Evolutionary conservation across 306 rosid species (phyloP), one percentile per base, ranked within the genome.

Genomic region (Cajanus cajan): DNA sequence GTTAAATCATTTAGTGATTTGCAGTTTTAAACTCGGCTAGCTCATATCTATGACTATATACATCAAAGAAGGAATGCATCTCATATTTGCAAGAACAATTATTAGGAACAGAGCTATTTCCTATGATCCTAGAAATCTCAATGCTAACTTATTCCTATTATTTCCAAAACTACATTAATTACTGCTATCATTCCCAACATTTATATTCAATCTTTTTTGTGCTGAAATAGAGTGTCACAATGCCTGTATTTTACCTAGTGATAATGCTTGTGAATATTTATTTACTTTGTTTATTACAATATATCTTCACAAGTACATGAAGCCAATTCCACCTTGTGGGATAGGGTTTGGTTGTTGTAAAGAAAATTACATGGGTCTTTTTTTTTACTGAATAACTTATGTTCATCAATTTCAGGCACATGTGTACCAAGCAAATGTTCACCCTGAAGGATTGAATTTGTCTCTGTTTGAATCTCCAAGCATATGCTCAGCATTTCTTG

Each of bases 401-500:
- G 31, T 66, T 81, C 41, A 70, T 75, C 68, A 73, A 86, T 74
- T 85, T 71, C 92, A 92, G 97, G 97, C 97, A 45, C 97, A 92
- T 74, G 88, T 92, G 52, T 90, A 94, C 80, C 57, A 69, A 54
- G 59, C 58, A 77, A 61, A 71, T 55, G 71, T 68, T 67, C 88
- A 79, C 51, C 64, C 16, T 19, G 71, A 80, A 70, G 83, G 83
- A 75, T 78, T 77, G 19, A 89, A 90, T 68, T 58, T 70, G 44
- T 82, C 88, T 63, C 58, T 68, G 33, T 77, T 76, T 84, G 77
- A 81, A 79, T 76, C 52, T 71, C 77, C 77, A 57, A 76, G 85
- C 73, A 84, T 70, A 64, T 94, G 98, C 89, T 88, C 95, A 36
- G 94, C 97, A 21, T 94, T 94, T 86, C 93, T 94, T 73, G 98